phyloP scores from a whole-genome alignment of 495 filamentous ascomycete species.

The Hyphodiscus hymeniophilus region DNA sequence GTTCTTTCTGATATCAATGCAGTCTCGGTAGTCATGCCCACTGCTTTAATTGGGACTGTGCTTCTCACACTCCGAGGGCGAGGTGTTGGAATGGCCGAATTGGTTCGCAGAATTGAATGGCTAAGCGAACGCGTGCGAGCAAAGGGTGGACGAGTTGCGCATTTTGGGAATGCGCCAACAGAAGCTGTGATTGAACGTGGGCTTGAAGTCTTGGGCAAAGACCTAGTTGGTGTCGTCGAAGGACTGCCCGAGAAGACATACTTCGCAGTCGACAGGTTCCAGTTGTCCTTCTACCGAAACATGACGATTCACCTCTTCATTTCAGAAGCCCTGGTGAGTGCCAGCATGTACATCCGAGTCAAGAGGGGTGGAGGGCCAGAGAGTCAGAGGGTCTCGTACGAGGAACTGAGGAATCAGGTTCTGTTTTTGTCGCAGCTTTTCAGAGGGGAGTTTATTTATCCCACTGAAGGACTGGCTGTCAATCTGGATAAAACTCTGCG shows the following conservation, averaged over 20 bases:
- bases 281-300: constrained; percentile 94
- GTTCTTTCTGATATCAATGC: constrained; percentile 91
- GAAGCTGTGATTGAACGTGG: constrained; percentile 80
- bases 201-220: constrained; percentile 81
- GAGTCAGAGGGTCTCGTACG: constrained; percentile 69
- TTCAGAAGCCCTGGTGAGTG: constrained; percentile 78
- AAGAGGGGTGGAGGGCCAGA: constrained; percentile 81
- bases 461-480: constrained; percentile 66
- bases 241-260: constrained; percentile 82
- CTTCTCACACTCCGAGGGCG: constrained; percentile 85
- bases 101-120: constrained; percentile 86
- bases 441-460: constrained; percentile 94
- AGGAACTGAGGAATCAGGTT: constrained; percentile 64
- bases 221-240: constrained; percentile 71
- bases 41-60: constrained; percentile 88
- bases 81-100: constrained; percentile 79
- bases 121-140: constrained; percentile 71
- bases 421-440: constrained; percentile 87
- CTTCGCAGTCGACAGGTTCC: constrained; percentile 91
- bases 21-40: constrained; percentile 96
- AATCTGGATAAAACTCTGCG: constrained; percentile 75
- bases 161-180: constrained; percentile 76
- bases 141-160: constrained; percentile 84
- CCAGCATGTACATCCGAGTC: constrained; percentile 79
- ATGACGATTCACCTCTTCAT: constrained; percentile 99